Evolutionary conservation across 2,329 filamentous ascomycete species (phyloP).

Genomic region (Cytospora piceicola): DNA sequence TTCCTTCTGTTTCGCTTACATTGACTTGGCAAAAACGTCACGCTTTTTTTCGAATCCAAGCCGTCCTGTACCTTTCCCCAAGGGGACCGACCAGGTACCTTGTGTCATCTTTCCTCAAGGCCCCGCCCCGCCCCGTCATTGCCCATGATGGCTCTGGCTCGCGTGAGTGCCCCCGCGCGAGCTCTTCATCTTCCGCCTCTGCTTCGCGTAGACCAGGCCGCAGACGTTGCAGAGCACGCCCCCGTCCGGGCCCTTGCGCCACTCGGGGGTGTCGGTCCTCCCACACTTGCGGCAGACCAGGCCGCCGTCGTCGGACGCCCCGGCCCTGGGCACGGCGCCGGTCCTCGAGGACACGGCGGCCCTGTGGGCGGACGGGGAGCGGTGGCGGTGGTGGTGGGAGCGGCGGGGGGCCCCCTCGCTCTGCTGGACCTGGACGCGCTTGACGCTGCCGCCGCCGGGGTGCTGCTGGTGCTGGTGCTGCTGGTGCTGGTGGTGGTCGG

Average conservation of each 20-base stretch:
- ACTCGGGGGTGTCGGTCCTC: conserved; percentile 30
- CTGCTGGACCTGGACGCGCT: too few relatives aligned
- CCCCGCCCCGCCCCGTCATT: background rate
- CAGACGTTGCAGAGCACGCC: conserved; percentile 30
- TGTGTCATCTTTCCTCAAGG: too few relatives aligned
- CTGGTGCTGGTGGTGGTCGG: too few relatives aligned
- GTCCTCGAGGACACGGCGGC: background rate
- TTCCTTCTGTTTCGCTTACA: too few relatives aligned
- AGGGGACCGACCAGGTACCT: too few relatives aligned
- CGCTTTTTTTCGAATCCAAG: too few relatives aligned
- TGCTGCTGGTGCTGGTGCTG: background rate
- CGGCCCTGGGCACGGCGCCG: background rate
- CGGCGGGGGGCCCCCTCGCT: background rate
- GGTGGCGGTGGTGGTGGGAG: background rate
- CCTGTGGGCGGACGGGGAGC: background rate
- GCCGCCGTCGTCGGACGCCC: background rate
- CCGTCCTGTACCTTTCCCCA: too few relatives aligned
- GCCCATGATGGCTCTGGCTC: background rate
- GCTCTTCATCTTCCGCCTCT: conserved; percentile 25
- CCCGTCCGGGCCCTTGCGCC: conserved; percentile 30
- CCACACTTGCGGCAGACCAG: conserved; percentile 28
- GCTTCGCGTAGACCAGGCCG: conserved; percentile 30
- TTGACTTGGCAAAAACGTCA: too few relatives aligned
- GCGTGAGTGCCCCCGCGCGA: background rate
- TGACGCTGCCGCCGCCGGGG: background rate